Base-by-base conservation (phyloP, 2,329 filamentous ascomycete genomes). In the Phialocephala sp. region DNA sequence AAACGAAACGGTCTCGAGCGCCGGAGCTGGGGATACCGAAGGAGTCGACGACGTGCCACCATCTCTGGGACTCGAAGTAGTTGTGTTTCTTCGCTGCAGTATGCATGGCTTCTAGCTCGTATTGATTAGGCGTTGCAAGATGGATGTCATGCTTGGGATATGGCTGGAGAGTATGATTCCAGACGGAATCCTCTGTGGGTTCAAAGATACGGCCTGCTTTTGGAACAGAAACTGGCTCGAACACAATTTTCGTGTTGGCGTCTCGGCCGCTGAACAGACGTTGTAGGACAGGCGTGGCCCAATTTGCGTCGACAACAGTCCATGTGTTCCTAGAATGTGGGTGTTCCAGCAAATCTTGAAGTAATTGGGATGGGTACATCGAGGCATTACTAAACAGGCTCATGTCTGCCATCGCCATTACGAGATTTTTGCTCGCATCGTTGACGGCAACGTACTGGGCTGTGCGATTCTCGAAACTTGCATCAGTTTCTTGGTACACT, bases 341-440 rank as follows among this genome's bases (percentile, higher is more conserved):
- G 14, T 57, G 20, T 39, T n/a, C 22, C 8, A 35, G 18, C 11
- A 54, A 18, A 18, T 12, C 15, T 22, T 22, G 35, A 22, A 39
- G 20, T 22, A 18, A 22, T 9, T 37, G 3, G 4, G 32, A 8
- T 37, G 20, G 9, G 50, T 15, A 14, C 24, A 12, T 12, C 12
- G 83, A 77, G 67, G 85, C 84, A 0, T 82, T 81, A 66, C 84
- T 80, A 54, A 84, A 80, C 58, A 82, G 78, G 39, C 80, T 75
- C 93, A 98, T 97, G 76, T 98, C 95, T 4, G 94, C 94, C 92
- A 97, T 97, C 55, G 93, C 94, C 68, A 97, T 79, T n/a, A 94
- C 84, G 2, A 99, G 86, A 69, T 94, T 91, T 77, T 93, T 96
- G 66, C 90, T 87, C 0, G 83, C 82, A 74, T 96, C 91, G 76